Conservation (phyloP, 371 early-diverging fungal species). For the Mortierella sp. region DNA sequence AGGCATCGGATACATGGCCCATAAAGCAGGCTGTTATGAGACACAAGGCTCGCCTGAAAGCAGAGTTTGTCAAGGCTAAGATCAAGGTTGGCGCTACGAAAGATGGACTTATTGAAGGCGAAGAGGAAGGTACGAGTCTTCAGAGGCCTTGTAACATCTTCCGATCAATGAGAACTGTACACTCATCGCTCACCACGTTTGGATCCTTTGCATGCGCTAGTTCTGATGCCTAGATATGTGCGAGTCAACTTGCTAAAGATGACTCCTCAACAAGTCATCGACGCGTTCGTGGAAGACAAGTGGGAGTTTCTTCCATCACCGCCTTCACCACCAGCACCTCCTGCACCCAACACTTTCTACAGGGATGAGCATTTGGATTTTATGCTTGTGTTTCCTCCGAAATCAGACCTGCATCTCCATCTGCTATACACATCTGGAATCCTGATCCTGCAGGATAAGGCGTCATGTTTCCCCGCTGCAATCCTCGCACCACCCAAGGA, state of each 20-base stretch:
- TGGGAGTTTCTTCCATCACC: conserved; percentile 56
- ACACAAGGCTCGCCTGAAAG: conserved; percentile 75
- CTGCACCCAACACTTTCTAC: conserved; percentile 53
- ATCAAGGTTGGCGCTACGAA: conserved; percentile 67
- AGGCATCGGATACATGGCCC: conserved; percentile 67
- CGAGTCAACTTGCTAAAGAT: conserved; percentile 79
- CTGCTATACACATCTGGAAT: conserved; percentile 76
- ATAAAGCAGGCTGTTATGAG: conserved; percentile 73
- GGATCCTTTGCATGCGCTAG: conserved; percentile 34
- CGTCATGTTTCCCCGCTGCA: conserved; percentile 96
- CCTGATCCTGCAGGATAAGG: conserved; percentile 95
- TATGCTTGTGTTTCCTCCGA: conserved; percentile 85
- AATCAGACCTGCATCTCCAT: conserved; percentile 86
- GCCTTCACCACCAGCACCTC: conserved; percentile 47
- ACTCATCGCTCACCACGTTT: conserved; percentile 9
- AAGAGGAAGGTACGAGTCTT: conserved; percentile 31
- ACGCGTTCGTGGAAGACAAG: conserved; percentile 69
- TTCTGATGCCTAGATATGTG: conserved; percentile 77
- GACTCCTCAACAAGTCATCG: conserved; percentile 74
- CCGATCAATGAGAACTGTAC: too few relatives aligned
- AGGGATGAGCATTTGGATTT: conserved; percentile 83
- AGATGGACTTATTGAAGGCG: conserved; percentile 76
- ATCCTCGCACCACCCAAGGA: conserved; percentile 80
- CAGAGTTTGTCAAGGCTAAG: conserved; percentile 81
- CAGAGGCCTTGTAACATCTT: neutral